Percentiles rank a stretch among this genome's conserved stretches.
Conservation (phyloP, 257 asterid genomes). For the Solanum sejunctum region DNA sequence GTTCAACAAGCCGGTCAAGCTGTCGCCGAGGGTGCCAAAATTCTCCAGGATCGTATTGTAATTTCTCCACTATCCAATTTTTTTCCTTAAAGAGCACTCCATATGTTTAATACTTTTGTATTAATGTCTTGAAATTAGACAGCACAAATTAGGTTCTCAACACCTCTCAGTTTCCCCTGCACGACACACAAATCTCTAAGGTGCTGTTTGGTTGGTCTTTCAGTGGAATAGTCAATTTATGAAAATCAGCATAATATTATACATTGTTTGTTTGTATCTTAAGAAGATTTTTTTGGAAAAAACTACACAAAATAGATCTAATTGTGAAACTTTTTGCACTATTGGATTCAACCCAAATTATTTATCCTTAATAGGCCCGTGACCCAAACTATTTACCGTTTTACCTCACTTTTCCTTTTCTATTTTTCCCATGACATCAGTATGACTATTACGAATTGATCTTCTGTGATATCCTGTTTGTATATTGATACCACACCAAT, state of each 20-base stretch:
- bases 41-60: constrained; percentile 86
- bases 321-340: too few species aligned
- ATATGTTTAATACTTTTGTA: neutral
- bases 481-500: too few species aligned
- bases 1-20: constrained; percentile 99
- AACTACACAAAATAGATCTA: too few species aligned
- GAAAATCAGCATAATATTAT: neutral
- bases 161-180: neutral
- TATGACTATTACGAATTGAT: too few species aligned
- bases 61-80: neutral
- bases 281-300: neutral
- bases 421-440: too few species aligned
- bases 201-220: neutral
- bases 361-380: too few species aligned
- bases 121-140: neutral
- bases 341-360: too few species aligned
- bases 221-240: neutral
- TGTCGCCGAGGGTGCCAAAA: constrained; percentile 85
- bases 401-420: too few species aligned
- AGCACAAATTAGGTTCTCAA: neutral
- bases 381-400: too few species aligned
- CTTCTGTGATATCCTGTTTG: too few species aligned
- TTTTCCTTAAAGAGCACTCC: neutral
- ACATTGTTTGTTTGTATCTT: neutral
- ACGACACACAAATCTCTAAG: neutral